These are phyloP conservation scores for Grigorovia transvaalensis DNA, from an alignment of 805 yeast species.

Conservation along the genomic window DNA sequence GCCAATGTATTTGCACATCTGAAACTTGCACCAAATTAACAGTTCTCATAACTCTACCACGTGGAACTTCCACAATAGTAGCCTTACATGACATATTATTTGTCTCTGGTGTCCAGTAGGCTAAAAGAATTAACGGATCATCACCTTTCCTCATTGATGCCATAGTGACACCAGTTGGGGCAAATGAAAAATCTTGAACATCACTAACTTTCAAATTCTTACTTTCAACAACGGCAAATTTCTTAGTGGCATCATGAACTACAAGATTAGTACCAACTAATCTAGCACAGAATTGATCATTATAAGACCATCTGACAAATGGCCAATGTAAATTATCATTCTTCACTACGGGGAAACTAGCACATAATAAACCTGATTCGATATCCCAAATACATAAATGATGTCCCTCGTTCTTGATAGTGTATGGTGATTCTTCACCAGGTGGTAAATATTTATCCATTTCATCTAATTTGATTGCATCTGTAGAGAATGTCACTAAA, in stretches of 20 bases:
- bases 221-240: constrained; percentile 75
- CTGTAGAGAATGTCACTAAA: constrained; percentile 81
- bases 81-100: constrained; percentile 92
- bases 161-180: constrained; percentile 76
- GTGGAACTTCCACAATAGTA: constrained; percentile 76
- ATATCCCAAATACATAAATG: constrained; percentile 90
- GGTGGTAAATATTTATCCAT: background rate
- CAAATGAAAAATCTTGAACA: constrained; percentile 85
- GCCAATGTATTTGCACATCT: constrained; percentile 90
- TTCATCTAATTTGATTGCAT: constrained; percentile 54
- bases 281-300: constrained; percentile 90
- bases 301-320: constrained; percentile 87
- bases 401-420: constrained; percentile 83
- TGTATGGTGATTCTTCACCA: constrained; percentile 55
- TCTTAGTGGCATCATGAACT: constrained; percentile 66
- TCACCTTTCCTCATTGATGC: constrained; percentile 44
- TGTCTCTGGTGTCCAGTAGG: constrained; percentile 96
- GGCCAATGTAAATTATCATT: constrained; percentile 85
- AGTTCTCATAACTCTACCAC: constrained; percentile 75
- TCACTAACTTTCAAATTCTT: constrained; percentile 77
- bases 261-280: constrained; percentile 88
- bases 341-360: constrained; percentile 80
- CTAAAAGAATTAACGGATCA: constrained; percentile 54
- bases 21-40: constrained; percentile 91
- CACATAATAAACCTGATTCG: constrained; percentile 66